Conservation (phyloP, 2,329 filamentous ascomycete genomes). For the Alternaria burnsii region DNA sequence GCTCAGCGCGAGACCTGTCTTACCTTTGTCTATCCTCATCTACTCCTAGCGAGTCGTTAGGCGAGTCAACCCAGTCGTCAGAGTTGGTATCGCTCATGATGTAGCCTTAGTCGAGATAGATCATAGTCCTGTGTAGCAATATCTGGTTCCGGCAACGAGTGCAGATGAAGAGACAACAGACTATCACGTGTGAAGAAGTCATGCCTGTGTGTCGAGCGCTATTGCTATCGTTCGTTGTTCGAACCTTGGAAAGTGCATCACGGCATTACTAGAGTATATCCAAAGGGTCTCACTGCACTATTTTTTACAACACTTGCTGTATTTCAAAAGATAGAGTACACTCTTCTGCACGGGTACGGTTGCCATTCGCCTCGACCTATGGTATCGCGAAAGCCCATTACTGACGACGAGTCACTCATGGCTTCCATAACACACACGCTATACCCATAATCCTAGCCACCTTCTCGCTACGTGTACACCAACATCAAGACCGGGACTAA, state of each 20-base stretch:
- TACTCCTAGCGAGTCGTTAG: not conserved
- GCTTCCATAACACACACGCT: not conserved
- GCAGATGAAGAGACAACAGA: not conserved
- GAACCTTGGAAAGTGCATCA: not conserved
- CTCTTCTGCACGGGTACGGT: not conserved
- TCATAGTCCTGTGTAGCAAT: not conserved
- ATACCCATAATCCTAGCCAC: not conserved
- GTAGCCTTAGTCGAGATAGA: not conserved
- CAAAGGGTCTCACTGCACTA: not conserved
- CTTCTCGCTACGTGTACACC: not conserved
- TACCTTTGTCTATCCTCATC: not conserved
- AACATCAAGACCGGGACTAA: not conserved
- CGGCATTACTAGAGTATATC: not conserved
- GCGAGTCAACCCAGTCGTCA: slow-evolving; percentile 9
- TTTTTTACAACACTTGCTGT: not conserved
- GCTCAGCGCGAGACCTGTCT: not conserved
- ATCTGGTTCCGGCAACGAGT: not conserved
- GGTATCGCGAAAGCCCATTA: not conserved
- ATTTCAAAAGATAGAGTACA: not conserved
- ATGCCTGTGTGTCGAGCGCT: not conserved
- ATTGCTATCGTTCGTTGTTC: not conserved
- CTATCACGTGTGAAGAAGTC: not conserved
- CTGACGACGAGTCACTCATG: not conserved
- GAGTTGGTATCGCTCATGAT: slow-evolving; percentile 7
- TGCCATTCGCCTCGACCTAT: not conserved